These are phyloP conservation scores for Suhomyces vadensis DNA, from an alignment of 805 yeast species.

Conservation along the genomic window DNA sequence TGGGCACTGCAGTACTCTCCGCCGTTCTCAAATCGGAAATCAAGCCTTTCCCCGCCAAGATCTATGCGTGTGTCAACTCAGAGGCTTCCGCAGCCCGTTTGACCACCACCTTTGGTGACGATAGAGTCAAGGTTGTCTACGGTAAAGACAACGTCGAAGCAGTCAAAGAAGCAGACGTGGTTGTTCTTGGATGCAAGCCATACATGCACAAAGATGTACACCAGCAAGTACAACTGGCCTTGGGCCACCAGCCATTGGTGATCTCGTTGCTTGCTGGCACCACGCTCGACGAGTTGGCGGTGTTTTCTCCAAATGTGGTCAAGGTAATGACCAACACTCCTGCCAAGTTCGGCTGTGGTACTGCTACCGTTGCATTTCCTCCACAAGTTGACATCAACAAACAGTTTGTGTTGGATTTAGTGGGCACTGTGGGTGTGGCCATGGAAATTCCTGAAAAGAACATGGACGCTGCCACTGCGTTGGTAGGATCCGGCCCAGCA, in stretches of 20 bases:
- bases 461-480: constrained; percentile 94
- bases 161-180: constrained; percentile 62
- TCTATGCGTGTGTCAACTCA: constrained; percentile 75
- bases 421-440: constrained; percentile 67
- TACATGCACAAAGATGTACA: constrained; percentile 67
- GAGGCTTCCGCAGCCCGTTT: constrained; percentile 49
- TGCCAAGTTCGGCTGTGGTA: constrained; percentile 87
- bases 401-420: constrained; percentile 51
- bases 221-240: constrained; percentile 45
- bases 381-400: constrained; percentile 38
- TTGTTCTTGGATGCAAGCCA: constrained; percentile 89
- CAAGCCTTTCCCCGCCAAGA: constrained; percentile 62
- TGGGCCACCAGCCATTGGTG: constrained; percentile 56
- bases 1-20: constrained; percentile 90
- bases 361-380: constrained; percentile 87
- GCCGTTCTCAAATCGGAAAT: constrained; percentile 61
- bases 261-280: constrained; percentile 92
- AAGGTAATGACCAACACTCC: constrained; percentile 99
- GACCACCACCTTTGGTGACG: constrained; percentile 37
- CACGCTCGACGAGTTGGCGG: constrained; percentile 67
- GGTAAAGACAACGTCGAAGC: constrained; percentile 55
- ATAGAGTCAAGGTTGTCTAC: constrained; percentile 52
- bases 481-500: constrained; percentile 97
- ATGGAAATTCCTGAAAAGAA: constrained; percentile 79
- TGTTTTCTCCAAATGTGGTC: constrained; percentile 61